Evolutionary conservation across 257 asterid genomes (phyloP).

Genomic region (Eustoma russellianum): DNA sequence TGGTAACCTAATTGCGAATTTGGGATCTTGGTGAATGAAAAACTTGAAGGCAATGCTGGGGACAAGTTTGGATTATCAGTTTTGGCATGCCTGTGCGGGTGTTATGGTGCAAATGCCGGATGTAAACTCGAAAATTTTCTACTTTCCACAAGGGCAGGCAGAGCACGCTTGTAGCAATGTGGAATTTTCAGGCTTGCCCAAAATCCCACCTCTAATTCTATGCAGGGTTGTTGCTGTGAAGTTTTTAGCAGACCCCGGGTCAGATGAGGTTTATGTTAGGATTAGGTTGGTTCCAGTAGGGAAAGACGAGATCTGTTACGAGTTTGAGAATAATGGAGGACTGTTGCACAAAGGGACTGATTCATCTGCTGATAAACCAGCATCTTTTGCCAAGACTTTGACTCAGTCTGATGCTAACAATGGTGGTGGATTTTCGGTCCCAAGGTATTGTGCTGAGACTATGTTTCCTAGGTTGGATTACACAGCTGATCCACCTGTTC

Average conservation of each 20-base stretch:
- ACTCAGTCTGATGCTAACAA: constrained; percentile 36
- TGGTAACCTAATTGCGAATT: too few relatives aligned
- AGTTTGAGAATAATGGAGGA: constrained; percentile 9
- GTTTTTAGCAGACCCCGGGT: constrained; percentile 48
- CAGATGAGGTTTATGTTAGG: constrained; percentile 26
- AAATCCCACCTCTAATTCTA: constrained; percentile 40
- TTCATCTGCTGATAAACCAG: constrained; percentile 15
- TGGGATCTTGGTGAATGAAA: background rate
- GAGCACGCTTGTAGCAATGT: constrained; percentile 44
- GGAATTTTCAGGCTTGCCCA: constrained; percentile 38
- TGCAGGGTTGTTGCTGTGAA: constrained; percentile 46
- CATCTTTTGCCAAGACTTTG: constrained; percentile 25
- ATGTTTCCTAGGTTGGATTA: constrained; percentile 23
- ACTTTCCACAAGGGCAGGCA: constrained; percentile 66
- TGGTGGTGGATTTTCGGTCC: constrained; percentile 34
- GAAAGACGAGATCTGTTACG: constrained; percentile 13
- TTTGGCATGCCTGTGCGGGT: constrained; percentile 78
- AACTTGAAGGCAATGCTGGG: constrained; percentile 27
- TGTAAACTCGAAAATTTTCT: constrained; percentile 42
- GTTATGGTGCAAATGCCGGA: constrained; percentile 55
- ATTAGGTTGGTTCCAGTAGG: constrained; percentile 19
- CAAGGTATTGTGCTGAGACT: constrained; percentile 32
- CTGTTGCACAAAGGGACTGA: constrained; percentile 13
- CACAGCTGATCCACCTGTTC: constrained; percentile 28
- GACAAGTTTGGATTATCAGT: constrained; percentile 43